These are phyloP conservation scores for Ganoderma leucocontextum DNA, from an alignment of 1,284 basidiomycete genomes.

Conservation along the genomic window DNA sequence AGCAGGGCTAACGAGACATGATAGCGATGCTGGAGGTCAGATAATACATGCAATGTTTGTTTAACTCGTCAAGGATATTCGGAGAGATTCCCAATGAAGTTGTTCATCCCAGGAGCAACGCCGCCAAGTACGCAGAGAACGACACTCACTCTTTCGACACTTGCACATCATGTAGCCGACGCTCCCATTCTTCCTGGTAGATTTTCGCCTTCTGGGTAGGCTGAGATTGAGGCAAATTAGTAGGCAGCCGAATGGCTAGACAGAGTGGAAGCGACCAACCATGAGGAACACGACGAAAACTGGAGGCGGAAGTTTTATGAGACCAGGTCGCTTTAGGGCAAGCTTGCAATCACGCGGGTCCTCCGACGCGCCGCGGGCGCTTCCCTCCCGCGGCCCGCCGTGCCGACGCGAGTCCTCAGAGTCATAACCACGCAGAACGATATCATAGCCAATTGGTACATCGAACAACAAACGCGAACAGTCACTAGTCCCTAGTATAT, in stretches of 20 bases:
- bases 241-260: not conserved
- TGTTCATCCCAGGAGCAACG: constrained; percentile 58
- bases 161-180: constrained; percentile 74
- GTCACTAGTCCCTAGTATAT: not conserved
- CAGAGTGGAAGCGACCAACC: constrained; percentile 37
- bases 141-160: constrained; percentile 79
- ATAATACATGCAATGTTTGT: constrained; percentile 79
- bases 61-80: constrained; percentile 70
- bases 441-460: not conserved
- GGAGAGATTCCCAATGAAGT: constrained; percentile 89
- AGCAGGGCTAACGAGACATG: not conserved
- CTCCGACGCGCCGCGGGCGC: not conserved
- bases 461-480: not conserved
- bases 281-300: constrained; percentile 36
- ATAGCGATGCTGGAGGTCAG: constrained; percentile 54
- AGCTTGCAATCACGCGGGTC: constrained; percentile 23
- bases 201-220: constrained; percentile 57
- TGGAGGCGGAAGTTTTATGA: constrained; percentile 41
- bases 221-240: constrained; percentile 31
- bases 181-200: constrained; percentile 79
- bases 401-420: not conserved
- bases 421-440: not conserved
- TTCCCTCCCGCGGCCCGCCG: not conserved
- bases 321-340: constrained; percentile 41
- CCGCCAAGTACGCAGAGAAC: constrained; percentile 19